Percentiles rank a stretch among this genome's conserved stretches.
Conservation (phyloP, 371 early-diverging fungal genomes). For the Mucor velutinosus region DNA sequence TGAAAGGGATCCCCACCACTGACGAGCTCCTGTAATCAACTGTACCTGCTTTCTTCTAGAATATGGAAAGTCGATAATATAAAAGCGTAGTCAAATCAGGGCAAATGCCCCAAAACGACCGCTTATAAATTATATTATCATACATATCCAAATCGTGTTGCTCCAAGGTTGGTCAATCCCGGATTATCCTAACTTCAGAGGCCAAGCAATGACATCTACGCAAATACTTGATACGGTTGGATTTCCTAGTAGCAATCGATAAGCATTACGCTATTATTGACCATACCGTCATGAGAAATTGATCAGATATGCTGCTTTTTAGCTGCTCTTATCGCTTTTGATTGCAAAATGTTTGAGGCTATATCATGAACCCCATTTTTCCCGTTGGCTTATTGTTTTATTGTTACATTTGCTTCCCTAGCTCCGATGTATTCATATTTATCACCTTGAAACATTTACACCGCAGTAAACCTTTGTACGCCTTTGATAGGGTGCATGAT, state of each 20-base stretch:
- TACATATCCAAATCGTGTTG: not conserved
- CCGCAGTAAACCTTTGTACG: not conserved
- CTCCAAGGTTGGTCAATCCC: not conserved
- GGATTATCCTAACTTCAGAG: not conserved
- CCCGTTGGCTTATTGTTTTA: not conserved
- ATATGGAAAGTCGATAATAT: not conserved
- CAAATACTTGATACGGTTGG: too few species aligned
- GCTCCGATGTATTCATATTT: not conserved
- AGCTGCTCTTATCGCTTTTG: not conserved
- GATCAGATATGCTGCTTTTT: not conserved
- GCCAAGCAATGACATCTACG: not conserved
- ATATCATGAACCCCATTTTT: not conserved
- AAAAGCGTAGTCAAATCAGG: not conserved
- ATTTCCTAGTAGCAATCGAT: not conserved
- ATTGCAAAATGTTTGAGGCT: not conserved
- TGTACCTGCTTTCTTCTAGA: not conserved
- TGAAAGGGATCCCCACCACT: not conserved
- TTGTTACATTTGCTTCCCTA: not conserved
- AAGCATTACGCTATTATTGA: not conserved
- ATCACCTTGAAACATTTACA: not conserved
- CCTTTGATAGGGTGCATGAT: not conserved
- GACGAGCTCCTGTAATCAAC: not conserved
- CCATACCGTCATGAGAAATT: not conserved
- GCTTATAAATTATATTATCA: not conserved
- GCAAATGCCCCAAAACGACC: not conserved